These are phyloP conservation scores for Penicillium sp. DNA, from an alignment of 2,329 filamentous ascomycete genomes.

Conservation along the genomic window DNA sequence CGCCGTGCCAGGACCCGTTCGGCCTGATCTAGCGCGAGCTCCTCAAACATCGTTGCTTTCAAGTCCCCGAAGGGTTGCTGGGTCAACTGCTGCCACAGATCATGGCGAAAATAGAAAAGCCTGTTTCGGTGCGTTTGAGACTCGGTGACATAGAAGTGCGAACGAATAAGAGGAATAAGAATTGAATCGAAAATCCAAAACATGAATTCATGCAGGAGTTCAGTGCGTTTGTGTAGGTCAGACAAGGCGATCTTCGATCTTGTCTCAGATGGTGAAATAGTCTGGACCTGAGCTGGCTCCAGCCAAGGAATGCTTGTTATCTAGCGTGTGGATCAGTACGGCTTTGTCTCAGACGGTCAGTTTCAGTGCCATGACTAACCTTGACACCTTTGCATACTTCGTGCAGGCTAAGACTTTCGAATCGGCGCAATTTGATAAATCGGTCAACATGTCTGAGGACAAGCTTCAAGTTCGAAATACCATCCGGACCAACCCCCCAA, in stretches of 20 bases:
- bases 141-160: constrained; percentile 93
- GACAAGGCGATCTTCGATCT: constrained; percentile 61
- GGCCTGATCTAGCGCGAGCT: constrained; percentile 61
- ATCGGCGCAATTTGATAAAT: constrained; percentile 75
- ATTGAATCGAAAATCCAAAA: constrained; percentile 94
- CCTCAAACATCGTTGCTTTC: constrained; percentile 73
- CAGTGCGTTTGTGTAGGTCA: constrained; percentile 71
- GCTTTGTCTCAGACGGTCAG: not conserved
- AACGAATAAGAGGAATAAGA: constrained; percentile 78
- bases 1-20: constrained; percentile 59
- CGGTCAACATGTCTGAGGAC: constrained; percentile 69
- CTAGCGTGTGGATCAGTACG: constrained; percentile 42
- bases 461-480: constrained; percentile 58
- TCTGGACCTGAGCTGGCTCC: constrained; percentile 47
- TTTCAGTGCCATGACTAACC: constrained; percentile 46
- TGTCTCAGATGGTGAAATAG: constrained; percentile 22
- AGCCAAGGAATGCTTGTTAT: constrained; percentile 73
- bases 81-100: constrained; percentile 77
- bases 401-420: constrained; percentile 77
- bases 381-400: constrained; percentile 73
- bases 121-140: constrained; percentile 75
- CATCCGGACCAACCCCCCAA: constrained; percentile 62
- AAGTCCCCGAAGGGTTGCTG: constrained; percentile 69
- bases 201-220: constrained; percentile 79
- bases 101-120: constrained; percentile 91